Base-by-base conservation (phyloP, 208 protist species). In the Acanthamoeba royreba region DNA sequence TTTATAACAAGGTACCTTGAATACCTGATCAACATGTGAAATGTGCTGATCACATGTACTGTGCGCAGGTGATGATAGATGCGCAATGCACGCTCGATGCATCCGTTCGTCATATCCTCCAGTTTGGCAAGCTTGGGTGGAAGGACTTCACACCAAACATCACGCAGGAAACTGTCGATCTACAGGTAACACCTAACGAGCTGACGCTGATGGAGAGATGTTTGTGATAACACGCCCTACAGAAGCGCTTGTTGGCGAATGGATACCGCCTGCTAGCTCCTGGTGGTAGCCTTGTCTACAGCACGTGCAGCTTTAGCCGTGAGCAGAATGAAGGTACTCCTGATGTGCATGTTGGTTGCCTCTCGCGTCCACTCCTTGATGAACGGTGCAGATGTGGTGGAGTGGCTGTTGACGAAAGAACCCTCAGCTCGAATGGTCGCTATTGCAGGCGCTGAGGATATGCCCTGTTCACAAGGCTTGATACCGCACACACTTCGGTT, bases 21-120 rank as follows among this genome's bases (percentile, higher is more conserved):
- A 33, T 87, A 11, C n/a, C n/a, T n/a, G n/a, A n/a, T n/a, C n/a
- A n/a, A n/a, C n/a, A n/a, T n/a, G n/a, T n/a, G n/a, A n/a, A n/a
- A n/a, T n/a, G n/a, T n/a, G n/a, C n/a, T n/a, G n/a, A n/a, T n/a
- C n/a, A n/a, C n/a, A n/a, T n/a, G n/a, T n/a, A n/a, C n/a, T n/a
- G n/a, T n/a, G 42, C n/a, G 58, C 66, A 85, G 52, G 87, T 96
- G 13, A 86, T 96, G 43, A 93, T 96, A 13, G 95, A 96, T 94
- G 95, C 95, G 17, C 93, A 96, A 28, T 96, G 95, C 89, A 95
- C 93, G 53, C 79, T 96, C 17, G 95, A 96, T 92, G 95, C 93
- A 31, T 94, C 88, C 5, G 61, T 96, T 42, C 28, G 94, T 19
- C 93, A 96, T 91, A 81, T 96, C 61, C 19, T 96, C 4, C 43